These are phyloP conservation scores for Alternaria solani DNA, from an alignment of 2,329 filamentous ascomycete species.

Conservation along the genomic window DNA sequence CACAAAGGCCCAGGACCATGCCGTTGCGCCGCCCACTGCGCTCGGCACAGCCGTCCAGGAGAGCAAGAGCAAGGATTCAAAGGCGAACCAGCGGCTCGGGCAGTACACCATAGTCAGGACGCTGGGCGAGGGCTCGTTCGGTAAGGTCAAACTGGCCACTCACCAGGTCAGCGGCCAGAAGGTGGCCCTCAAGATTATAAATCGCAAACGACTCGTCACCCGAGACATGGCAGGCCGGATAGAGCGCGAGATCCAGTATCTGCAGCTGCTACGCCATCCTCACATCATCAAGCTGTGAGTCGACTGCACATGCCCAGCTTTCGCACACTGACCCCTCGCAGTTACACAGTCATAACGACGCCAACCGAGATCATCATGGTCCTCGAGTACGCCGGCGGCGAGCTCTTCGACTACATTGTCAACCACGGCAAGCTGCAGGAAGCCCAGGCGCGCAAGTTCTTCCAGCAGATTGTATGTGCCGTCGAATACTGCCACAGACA, in stretches of 20 bases:
- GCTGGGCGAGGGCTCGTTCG: constrained; percentile 95
- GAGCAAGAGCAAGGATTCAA: constrained; percentile 60
- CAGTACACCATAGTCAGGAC: constrained; percentile 92
- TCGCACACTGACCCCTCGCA: constrained; percentile 48
- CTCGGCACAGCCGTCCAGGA: constrained; percentile 35
- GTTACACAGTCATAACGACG: constrained; percentile 96
- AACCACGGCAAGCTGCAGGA: constrained; percentile 92
- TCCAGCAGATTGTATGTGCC: constrained; percentile 98
- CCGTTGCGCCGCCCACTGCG: constrained; percentile 35
- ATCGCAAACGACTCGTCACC: constrained; percentile 93
- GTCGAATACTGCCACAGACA: constrained; percentile 99
- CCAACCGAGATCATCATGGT: constrained; percentile 98
- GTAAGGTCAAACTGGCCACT: constrained; percentile 96
- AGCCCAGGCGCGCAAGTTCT: constrained; percentile 92
- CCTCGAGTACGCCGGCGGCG: constrained; percentile 93
- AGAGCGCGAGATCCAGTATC: constrained; percentile 96
- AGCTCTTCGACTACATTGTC: constrained; percentile 98
- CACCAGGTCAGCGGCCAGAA: constrained; percentile 93
- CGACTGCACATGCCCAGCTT: no score
- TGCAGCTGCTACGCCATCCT: constrained; percentile 92
- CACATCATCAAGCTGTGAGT: constrained; percentile 98
- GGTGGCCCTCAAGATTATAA: constrained; percentile 97
- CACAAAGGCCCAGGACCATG: constrained; percentile 46
- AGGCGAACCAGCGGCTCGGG: constrained; percentile 83
- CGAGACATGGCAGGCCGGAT: constrained; percentile 98